These are phyloP conservation scores for Xylaria venustula DNA, from an alignment of 495 filamentous ascomycete genomes.

Conservation along the genomic window DNA sequence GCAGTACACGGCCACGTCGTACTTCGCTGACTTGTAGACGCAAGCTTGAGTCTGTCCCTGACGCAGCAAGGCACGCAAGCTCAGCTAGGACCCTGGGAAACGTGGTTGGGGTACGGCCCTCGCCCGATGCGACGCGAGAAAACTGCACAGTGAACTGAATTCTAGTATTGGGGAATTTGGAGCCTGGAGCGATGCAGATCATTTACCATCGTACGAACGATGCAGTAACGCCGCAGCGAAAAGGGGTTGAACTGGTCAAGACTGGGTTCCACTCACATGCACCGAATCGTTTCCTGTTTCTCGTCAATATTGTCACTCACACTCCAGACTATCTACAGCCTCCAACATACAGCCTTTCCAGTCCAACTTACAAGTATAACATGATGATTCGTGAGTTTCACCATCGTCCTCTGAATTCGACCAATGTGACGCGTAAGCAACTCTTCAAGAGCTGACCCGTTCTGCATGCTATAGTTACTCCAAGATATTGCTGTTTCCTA, in stretches of 20 bases:
- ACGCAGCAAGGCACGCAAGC: conserved; percentile 4
- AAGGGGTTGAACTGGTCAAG: conserved; percentile 1
- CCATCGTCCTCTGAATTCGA: not conserved
- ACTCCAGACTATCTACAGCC: not conserved
- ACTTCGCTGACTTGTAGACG: not conserved
- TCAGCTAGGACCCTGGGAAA: not conserved
- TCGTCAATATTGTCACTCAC: conserved; percentile 9
- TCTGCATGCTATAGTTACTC: not conserved
- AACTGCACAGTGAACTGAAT: not conserved
- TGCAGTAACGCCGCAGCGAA: not conserved
- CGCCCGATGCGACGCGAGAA: not conserved
- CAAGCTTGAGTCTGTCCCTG: not conserved
- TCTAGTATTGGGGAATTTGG: not conserved
- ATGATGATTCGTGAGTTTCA: not conserved
- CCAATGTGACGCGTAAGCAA: conserved; percentile 4
- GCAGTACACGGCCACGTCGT: not conserved
- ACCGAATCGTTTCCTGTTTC: not conserved
- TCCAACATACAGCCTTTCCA: not conserved
- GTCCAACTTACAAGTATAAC: not conserved
- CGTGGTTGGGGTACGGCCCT: conserved; percentile 2
- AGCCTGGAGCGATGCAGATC: not conserved
- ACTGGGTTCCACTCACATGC: not conserved
- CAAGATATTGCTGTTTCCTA: not conserved
- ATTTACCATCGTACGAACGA: not conserved
- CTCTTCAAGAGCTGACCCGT: not conserved